A percentile compares a stretch with the other conserved stretches of the same genome.
Evolutionary conservation across 306 rosid genomes (phyloP).

Genomic region (Prunus campanulata): DNA sequence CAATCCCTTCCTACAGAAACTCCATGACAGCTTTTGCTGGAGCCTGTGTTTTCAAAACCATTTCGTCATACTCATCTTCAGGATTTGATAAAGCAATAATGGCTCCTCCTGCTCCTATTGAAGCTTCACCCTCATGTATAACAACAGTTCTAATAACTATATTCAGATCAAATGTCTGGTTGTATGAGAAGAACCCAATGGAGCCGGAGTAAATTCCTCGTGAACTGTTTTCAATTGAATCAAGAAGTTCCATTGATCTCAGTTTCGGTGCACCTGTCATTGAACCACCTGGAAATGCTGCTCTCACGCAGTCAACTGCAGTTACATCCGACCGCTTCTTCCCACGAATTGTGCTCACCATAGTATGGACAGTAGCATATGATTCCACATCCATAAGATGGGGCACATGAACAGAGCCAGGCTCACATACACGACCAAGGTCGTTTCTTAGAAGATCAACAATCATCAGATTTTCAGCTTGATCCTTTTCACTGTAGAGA

Average conservation of each 20-base stretch:
- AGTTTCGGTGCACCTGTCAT: slow-evolving; percentile 99
- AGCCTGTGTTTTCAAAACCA: slow-evolving; percentile 81
- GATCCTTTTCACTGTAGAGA: slow-evolving; percentile 81
- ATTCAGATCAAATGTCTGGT: slow-evolving; percentile 89
- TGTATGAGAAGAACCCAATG: slow-evolving; percentile 89
- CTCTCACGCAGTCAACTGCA: slow-evolving; percentile 75
- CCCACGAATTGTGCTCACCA: slow-evolving; percentile 95
- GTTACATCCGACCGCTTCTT: slow-evolving; percentile 53
- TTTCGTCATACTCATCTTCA: slow-evolving; percentile 85
- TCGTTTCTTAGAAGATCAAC: slow-evolving; percentile 97
- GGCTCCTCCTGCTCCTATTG: slow-evolving; percentile 99
- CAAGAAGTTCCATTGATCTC: slow-evolving; percentile 94
- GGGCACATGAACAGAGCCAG: slow-evolving; percentile 94
- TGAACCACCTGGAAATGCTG: slow-evolving; percentile 97
- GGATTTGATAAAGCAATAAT: slow-evolving; percentile 86
- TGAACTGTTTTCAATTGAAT: slow-evolving; percentile 69
- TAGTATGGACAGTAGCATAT: slow-evolving; percentile 92
- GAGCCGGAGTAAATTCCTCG: slow-evolving; percentile 95
- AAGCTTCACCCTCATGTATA: slow-evolving; percentile 79
- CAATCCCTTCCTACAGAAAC: slow-evolving; percentile 49
- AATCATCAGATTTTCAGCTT: slow-evolving; percentile 94
- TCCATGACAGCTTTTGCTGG: slow-evolving; percentile 70
- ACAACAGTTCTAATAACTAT: slow-evolving; percentile 90
- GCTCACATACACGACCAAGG: slow-evolving; percentile 93
- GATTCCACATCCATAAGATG: slow-evolving; percentile 88